A percentile compares a stretch with the other conserved stretches of the same genome.
Evolutionary conservation across 192 early-diverging fungal species (phyloP).

Genomic region (Rhizoclosmatium globosum): DNA sequence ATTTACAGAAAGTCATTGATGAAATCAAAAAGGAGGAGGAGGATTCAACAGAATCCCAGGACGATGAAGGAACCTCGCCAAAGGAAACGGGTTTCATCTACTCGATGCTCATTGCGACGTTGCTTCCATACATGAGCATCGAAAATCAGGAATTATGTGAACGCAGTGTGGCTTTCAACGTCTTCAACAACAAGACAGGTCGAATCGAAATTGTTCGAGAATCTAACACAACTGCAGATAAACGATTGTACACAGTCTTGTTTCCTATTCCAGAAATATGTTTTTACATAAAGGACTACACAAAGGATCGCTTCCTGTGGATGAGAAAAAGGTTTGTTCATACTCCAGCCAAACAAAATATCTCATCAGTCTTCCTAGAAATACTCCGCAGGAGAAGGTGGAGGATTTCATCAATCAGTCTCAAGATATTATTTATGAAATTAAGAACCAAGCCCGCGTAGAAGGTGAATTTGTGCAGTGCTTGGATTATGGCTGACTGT

Average conservation of each 20-base stretch:
- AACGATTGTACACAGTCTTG: slow-evolving; percentile 43
- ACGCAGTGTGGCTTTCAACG: slow-evolving; percentile 32
- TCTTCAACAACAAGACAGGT: slow-evolving; percentile 41
- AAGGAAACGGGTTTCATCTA: slow-evolving; percentile 46
- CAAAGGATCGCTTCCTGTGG: slow-evolving; percentile 45
- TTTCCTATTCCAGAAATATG: slow-evolving; percentile 53
- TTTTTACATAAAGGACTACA: slow-evolving; percentile 36
- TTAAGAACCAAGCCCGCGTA: slow-evolving; percentile 42
- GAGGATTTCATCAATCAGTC: slow-evolving; percentile 45
- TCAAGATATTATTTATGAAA: slow-evolving; percentile 49
- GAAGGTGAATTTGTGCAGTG: slow-evolving; percentile 20
- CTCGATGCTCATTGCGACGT: slow-evolving; percentile 47
- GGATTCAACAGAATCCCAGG: neutral
- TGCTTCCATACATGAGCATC: slow-evolving; percentile 41
- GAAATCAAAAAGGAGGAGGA: neutral
- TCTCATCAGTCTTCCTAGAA: slow-evolving; percentile 22
- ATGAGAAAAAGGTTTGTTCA: slow-evolving; percentile 37
- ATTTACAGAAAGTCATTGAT: no score
- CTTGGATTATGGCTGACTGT: neutral
- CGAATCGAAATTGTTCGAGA: slow-evolving; percentile 50
- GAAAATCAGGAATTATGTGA: slow-evolving; percentile 38
- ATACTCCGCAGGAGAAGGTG: slow-evolving; percentile 47
- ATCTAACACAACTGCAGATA: slow-evolving; percentile 13
- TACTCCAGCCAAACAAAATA: neutral
- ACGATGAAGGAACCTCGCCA: slow-evolving; percentile 34